phyloP scores from a whole-genome alignment of 495 filamentous ascomycete genomes.

The Aspergillus baeticus region DNA sequence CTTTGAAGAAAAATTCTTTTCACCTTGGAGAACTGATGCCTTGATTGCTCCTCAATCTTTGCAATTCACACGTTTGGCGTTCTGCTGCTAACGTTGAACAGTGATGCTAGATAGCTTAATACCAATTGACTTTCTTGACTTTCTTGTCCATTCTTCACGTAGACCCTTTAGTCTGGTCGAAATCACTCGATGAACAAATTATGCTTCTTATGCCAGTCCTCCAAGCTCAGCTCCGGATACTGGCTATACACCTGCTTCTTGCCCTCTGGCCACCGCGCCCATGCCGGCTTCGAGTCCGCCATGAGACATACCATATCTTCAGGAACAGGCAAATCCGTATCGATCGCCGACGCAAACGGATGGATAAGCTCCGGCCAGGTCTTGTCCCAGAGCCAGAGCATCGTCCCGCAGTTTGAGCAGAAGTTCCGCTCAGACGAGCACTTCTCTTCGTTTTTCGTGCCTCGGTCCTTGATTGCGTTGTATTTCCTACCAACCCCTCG shows the following conservation, averaged over 20 bases:
- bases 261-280: constrained; percentile 52
- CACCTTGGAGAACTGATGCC: constrained; percentile 95
- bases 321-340: constrained; percentile 50
- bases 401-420: constrained; percentile 51
- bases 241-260: constrained; percentile 45
- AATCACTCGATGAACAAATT: constrained; percentile 24
- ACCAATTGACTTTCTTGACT: background rate
- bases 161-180: background rate
- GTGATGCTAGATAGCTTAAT: constrained; percentile 2
- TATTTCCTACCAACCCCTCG: constrained; percentile 48
- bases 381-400: constrained; percentile 50
- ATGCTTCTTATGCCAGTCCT: constrained; percentile 54
- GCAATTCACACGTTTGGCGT: constrained; percentile 11
- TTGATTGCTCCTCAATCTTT: constrained; percentile 12
- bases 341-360: constrained; percentile 57
- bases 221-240: constrained; percentile 45
- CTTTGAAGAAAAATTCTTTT: constrained; percentile 72
- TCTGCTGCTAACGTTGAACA: constrained; percentile 17
- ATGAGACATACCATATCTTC: constrained; percentile 54
- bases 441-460: constrained; percentile 39
- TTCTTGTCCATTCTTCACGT: background rate
- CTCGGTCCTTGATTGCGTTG: constrained; percentile 47
- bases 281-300: constrained; percentile 47
- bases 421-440: constrained; percentile 52
- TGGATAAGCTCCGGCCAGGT: constrained; percentile 57